Percentiles rank a stretch among this genome's conserved stretches.
These are phyloP conservation scores for Boletus coccyginus DNA, from an alignment of 768 basidiomycete genomes.

Conservation along the genomic window DNA sequence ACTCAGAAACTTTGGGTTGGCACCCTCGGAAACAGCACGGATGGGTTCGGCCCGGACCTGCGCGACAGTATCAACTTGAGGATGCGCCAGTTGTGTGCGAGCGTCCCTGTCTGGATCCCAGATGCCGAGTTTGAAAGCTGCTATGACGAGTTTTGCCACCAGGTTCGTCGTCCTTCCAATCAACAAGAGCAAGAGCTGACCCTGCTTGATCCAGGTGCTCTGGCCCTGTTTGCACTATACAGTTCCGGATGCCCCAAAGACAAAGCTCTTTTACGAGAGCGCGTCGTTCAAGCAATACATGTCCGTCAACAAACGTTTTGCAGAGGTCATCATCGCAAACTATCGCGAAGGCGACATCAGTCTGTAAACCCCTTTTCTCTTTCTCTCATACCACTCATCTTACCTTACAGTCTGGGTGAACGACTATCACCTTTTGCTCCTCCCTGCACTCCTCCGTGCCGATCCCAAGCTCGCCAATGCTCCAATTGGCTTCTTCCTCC, in stretches of 20 bases:
- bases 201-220: conserved; percentile 44
- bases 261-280: conserved; percentile 76
- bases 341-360: conserved; percentile 89
- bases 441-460: conserved; percentile 81
- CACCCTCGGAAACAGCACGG: conserved; percentile 70
- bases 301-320: conserved; percentile 88
- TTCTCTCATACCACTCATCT: conserved; percentile 2
- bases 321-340: conserved; percentile 72
- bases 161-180: conserved; percentile 39
- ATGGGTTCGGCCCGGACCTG: conserved; percentile 55
- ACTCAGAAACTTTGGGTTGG: conserved; percentile 65
- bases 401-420: conserved; percentile 68
- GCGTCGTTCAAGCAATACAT: conserved; percentile 83
- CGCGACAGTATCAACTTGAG: conserved; percentile 54
- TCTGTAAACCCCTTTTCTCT: conserved; percentile 18
- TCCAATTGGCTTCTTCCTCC: conserved; percentile 85
- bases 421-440: conserved; percentile 95
- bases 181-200: conserved; percentile 17
- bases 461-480: conserved; percentile 43
- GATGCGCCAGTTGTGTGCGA: conserved; percentile 40
- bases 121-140: conserved; percentile 74
- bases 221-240: conserved; percentile 90
- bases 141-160: conserved; percentile 88
- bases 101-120: conserved; percentile 74
- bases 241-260: conserved; percentile 84